Evolutionary conservation across 2,329 filamentous ascomycete genomes (phyloP).

Genomic region (Colletotrichum higginsianum): DNA sequence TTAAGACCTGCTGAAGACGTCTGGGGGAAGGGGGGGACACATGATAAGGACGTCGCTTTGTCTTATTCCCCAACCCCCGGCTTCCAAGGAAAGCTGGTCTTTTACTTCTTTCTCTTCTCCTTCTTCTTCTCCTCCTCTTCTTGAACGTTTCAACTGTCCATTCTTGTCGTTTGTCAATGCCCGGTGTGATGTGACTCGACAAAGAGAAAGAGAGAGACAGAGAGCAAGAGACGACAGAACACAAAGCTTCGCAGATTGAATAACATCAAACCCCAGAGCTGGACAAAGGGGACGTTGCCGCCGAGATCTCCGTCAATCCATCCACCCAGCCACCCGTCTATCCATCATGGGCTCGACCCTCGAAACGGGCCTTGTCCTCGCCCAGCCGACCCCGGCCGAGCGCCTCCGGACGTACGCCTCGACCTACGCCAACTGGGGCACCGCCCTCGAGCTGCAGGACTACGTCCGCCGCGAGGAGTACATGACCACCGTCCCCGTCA

Average conservation of each 20-base stretch:
- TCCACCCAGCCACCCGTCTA: too few species aligned
- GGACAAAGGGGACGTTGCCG: too few species aligned
- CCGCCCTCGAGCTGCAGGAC: conserved; percentile 65
- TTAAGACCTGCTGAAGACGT: conserved; percentile 10
- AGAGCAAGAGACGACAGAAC: not conserved
- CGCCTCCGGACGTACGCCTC: conserved; percentile 67
- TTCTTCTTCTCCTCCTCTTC: not conserved
- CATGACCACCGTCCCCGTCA: conserved; percentile 71
- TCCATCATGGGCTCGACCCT: conserved; percentile 37
- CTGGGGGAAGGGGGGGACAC: not conserved
- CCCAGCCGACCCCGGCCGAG: conserved; percentile 71
- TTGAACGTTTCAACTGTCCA: too few species aligned
- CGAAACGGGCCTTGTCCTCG: conserved; percentile 58
- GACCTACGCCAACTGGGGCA: conserved; percentile 72
- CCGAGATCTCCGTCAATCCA: too few species aligned
- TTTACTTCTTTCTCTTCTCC: not conserved
- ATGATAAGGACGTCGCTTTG: conserved; percentile 37
- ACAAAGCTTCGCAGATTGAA: not conserved
- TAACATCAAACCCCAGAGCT: too few species aligned
- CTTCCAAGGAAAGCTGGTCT: not conserved
- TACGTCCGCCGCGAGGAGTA: conserved; percentile 74
- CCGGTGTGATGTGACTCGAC: conserved; percentile 2
- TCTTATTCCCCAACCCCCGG: conserved; percentile 1
- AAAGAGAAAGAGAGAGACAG: not conserved
- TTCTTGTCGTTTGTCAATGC: not conserved